Evolutionary conservation across 371 early-diverging fungal species (phyloP).

Genomic region (Batkoa obscura): DNA sequence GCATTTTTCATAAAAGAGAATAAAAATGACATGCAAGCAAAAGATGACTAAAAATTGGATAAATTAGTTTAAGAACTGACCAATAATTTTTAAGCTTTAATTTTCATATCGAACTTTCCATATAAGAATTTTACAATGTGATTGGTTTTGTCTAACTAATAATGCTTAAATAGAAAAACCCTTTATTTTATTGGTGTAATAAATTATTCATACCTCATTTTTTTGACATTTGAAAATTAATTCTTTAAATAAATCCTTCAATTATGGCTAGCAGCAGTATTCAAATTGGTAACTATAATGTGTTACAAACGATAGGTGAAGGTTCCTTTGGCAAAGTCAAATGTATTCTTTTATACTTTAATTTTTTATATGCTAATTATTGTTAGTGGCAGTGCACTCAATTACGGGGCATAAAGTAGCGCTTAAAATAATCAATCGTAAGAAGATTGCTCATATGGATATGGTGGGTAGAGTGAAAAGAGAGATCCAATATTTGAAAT

Average conservation of each 20-base stretch:
- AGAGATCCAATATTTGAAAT: conserved; percentile 90
- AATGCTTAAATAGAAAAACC: no score
- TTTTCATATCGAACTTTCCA: no score
- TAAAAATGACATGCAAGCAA: no score
- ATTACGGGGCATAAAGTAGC: conserved; percentile 87
- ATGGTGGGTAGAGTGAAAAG: conserved; percentile 88
- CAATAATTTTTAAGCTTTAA: no score
- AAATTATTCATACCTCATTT: no score
- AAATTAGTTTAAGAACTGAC: no score
- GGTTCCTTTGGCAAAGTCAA: conserved; percentile 97
- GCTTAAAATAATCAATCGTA: conserved; percentile 84
- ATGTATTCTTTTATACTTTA: conserved; percentile 32
- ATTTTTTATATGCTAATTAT: background rate
- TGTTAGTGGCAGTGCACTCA: conserved; percentile 79
- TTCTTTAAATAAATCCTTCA: background rate
- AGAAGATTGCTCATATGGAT: conserved; percentile 76
- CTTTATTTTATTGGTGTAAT: no score
- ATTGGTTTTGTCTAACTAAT: no score
- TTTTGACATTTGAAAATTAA: background rate
- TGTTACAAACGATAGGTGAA: conserved; percentile 83
- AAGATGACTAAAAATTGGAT: no score
- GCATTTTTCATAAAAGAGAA: no score
- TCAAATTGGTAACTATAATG: conserved; percentile 74
- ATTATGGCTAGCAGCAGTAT: conserved; percentile 22
- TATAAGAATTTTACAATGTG: no score